Conservation (phyloP, 2,329 filamentous ascomycete genomes). For the Orbilia quercus region DNA sequence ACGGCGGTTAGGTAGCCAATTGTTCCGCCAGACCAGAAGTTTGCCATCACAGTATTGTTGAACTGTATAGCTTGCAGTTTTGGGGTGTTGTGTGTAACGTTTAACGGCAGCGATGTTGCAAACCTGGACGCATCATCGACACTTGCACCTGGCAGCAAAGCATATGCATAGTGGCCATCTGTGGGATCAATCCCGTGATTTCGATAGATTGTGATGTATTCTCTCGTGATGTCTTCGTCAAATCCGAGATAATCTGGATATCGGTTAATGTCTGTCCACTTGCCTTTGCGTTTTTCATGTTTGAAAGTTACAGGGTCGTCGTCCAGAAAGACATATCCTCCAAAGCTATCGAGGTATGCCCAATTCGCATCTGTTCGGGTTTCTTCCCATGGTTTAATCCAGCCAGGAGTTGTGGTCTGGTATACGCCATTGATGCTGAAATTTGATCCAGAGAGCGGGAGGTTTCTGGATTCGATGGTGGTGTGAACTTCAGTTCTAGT, state of each 20-base stretch:
- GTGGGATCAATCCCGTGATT: slow-evolving; percentile 54
- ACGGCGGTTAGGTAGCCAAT: slow-evolving; percentile 50
- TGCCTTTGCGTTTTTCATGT: slow-evolving; percentile 44
- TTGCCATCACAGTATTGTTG: slow-evolving; percentile 55
- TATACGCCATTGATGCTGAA: slow-evolving; percentile 51
- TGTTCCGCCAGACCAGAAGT: slow-evolving; percentile 53
- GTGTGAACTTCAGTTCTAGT: slow-evolving; percentile 49
- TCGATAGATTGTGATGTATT: slow-evolving; percentile 55
- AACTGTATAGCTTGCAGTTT: slow-evolving; percentile 52
- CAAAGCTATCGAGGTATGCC: slow-evolving; percentile 56
- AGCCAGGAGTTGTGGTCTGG: slow-evolving; percentile 33
- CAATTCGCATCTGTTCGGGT: slow-evolving; percentile 34
- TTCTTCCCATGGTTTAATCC: slow-evolving; percentile 48
- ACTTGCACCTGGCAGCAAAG: slow-evolving; percentile 50
- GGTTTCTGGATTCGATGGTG: slow-evolving; percentile 53
- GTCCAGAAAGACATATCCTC: slow-evolving; percentile 55
- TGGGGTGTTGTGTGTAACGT: slow-evolving; percentile 43
- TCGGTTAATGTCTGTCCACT: slow-evolving; percentile 56
- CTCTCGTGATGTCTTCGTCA: slow-evolving; percentile 36
- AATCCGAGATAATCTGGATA: slow-evolving; percentile 55
- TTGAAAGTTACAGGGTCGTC: slow-evolving; percentile 48
- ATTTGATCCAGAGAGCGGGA: slow-evolving; percentile 35
- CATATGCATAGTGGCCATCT: slow-evolving; percentile 50
- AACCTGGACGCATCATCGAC: slow-evolving; percentile 36
- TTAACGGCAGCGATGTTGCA: slow-evolving; percentile 31